phyloP scores from a whole-genome alignment of 495 filamentous ascomycete species.

The Podospora comata region DNA sequence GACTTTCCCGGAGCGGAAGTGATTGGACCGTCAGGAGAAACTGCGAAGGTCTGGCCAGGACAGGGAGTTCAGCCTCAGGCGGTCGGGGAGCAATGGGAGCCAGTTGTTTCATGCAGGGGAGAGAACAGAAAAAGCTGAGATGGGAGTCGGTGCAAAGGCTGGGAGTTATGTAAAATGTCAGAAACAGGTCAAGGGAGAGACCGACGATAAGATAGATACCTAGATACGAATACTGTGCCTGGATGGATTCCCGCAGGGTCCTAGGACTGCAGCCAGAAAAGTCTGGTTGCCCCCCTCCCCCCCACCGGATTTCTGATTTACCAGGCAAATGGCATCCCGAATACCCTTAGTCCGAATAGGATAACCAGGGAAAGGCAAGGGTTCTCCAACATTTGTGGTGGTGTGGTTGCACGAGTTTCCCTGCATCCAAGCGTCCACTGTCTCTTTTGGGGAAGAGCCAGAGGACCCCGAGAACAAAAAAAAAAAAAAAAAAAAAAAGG shows the following conservation, averaged over 20 bases:
- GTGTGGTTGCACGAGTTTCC: constrained; percentile 6
- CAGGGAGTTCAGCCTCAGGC: not conserved
- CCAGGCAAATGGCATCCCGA: not conserved
- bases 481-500: constrained; percentile 18
- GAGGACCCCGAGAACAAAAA: constrained; percentile 12
- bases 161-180: not conserved
- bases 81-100: not conserved
- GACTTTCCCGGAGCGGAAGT: not conserved
- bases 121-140: not conserved
- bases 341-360: not conserved
- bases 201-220: no score
- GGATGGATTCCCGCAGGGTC: not conserved
- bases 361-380: not conserved
- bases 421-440: not conserved
- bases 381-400: not conserved
- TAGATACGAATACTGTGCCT: not conserved
- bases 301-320: not conserved
- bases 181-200: no score
- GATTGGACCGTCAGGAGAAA: not conserved
- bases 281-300: no score
- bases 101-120: not conserved
- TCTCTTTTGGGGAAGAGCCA: not conserved
- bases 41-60: not conserved
- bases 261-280: not conserved
- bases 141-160: not conserved